Conservation (phyloP, 2,329 filamentous ascomycete genomes). For the Exophiala aquamarina region DNA sequence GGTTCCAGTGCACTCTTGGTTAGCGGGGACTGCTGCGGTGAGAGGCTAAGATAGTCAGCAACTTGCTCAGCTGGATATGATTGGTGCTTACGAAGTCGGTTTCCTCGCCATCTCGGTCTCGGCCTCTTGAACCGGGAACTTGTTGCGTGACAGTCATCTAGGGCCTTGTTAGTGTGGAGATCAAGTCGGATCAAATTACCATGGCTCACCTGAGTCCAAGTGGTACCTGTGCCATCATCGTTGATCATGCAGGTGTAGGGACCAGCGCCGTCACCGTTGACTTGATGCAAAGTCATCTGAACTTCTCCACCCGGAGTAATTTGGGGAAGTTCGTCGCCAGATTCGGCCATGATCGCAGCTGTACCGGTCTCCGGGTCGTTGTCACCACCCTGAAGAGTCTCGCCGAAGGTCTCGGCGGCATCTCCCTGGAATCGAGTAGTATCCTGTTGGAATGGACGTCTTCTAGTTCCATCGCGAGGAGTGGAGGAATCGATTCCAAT, state of each 20-base stretch:
- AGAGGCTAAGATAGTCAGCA: conserved; percentile 44
- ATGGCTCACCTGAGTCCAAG: conserved; percentile 5
- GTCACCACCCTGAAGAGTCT: conserved; percentile 58
- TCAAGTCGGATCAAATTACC: background rate
- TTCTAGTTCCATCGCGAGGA: conserved; percentile 61
- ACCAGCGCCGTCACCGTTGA: conserved; percentile 66
- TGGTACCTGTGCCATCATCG: conserved; percentile 54
- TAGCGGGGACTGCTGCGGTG: conserved; percentile 57
- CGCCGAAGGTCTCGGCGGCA: conserved; percentile 54
- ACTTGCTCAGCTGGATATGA: background rate
- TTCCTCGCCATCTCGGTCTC: conserved; percentile 3
- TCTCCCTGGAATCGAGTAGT: conserved; percentile 61
- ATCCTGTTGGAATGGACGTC: conserved; percentile 64
- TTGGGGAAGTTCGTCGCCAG: conserved; percentile 59
- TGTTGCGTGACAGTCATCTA: conserved; percentile 57
- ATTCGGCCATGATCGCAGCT: conserved; percentile 57
- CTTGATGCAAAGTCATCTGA: conserved; percentile 65
- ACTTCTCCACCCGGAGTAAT: conserved; percentile 57
- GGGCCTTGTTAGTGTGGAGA: conserved; percentile 42
- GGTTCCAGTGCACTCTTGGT: conserved; percentile 59
- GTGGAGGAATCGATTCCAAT: conserved; percentile 57
- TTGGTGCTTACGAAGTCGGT: conserved; percentile 15
- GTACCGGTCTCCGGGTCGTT: conserved; percentile 61
- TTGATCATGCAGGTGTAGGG: conserved; percentile 68
- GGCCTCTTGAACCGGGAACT: conserved; percentile 42